These are phyloP conservation scores for Lindgomyces ingoldianus DNA, from an alignment of 495 filamentous ascomycete genomes.

Conservation along the genomic window DNA sequence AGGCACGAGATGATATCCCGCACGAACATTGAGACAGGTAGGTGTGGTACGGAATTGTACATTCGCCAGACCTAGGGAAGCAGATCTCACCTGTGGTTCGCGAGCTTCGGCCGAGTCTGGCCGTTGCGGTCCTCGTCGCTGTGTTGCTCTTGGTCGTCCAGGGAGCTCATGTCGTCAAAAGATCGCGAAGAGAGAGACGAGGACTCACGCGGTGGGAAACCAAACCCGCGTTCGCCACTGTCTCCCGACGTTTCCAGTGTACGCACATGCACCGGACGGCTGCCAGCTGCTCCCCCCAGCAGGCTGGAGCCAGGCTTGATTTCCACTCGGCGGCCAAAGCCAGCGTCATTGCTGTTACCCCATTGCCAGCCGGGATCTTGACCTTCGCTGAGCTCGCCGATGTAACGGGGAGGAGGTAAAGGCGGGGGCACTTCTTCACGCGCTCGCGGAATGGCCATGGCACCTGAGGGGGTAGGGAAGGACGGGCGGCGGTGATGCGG, in stretches of 20 bases:
- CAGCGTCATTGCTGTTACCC: slow-evolving; percentile 53
- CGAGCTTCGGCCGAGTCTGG: slow-evolving; percentile 23
- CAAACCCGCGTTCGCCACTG: slow-evolving; percentile 1
- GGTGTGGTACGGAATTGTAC: too few species aligned
- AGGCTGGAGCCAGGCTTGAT: slow-evolving; percentile 58
- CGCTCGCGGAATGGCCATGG: slow-evolving; percentile 61
- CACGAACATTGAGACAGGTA: too few species aligned
- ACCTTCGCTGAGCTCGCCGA: slow-evolving; percentile 55
- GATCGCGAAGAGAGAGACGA: too few species aligned
- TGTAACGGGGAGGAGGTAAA: slow-evolving; percentile 61
- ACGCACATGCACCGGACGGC: slow-evolving; percentile 11
- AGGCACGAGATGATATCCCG: too few species aligned
- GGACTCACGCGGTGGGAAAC: slow-evolving; percentile 7
- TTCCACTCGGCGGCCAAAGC: slow-evolving; percentile 45
- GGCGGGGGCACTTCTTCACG: slow-evolving; percentile 59
- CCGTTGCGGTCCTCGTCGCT: slow-evolving; percentile 29
- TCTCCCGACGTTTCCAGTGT: slow-evolving; percentile 9
- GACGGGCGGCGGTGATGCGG: slow-evolving; percentile 38
- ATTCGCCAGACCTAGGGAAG: not conserved
- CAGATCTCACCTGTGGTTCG: slow-evolving; percentile 34
- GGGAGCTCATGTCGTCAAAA: slow-evolving; percentile 35
- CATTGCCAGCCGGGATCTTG: slow-evolving; percentile 63
- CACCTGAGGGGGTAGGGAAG: slow-evolving; percentile 27
- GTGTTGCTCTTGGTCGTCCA: slow-evolving; percentile 20
- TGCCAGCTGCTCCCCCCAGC: slow-evolving; percentile 44